These are phyloP conservation scores for Ustilago crameri DNA, from an alignment of 1,284 basidiomycete genomes.

Conservation along the genomic window DNA sequence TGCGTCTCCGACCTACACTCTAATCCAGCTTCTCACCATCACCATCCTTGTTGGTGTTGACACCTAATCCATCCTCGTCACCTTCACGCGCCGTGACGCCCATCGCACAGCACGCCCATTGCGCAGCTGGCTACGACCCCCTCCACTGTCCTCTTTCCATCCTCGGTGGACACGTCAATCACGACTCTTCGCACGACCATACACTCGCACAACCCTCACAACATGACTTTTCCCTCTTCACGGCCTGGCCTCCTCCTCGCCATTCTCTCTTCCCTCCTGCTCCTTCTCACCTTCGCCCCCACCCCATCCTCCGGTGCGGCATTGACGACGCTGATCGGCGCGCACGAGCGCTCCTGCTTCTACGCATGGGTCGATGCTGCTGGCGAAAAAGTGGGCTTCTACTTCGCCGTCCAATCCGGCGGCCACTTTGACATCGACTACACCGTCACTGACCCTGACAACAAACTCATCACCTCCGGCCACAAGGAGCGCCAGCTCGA, in stretches of 20 bases:
- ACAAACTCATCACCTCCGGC: slow-evolving; percentile 86
- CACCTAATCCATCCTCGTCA: no score
- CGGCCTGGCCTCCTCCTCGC: slow-evolving; percentile 1
- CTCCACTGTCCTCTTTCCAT: no score
- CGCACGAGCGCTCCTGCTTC: slow-evolving; percentile 91
- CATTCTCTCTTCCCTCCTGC: slow-evolving; percentile 4
- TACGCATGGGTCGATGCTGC: slow-evolving; percentile 96
- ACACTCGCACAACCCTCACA: no score
- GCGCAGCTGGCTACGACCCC: no score
- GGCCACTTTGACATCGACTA: slow-evolving; percentile 98
- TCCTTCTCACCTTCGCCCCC: slow-evolving; percentile 7
- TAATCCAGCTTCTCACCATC: no score
- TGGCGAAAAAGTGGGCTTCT: slow-evolving; percentile 85
- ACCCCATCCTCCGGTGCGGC: slow-evolving; percentile 72
- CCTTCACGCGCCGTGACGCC: no score
- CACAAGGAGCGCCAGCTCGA: slow-evolving; percentile 91
- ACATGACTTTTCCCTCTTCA: no score
- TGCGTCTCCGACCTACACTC: no score
- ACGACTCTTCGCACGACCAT: no score
- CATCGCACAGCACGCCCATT: no score
- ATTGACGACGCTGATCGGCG: slow-evolving; percentile 84
- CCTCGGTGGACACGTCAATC: no score
- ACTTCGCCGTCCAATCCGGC: slow-evolving; percentile 87
- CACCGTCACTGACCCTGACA: slow-evolving; percentile 87
- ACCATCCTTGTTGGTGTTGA: no score